These are phyloP conservation scores for Turnera subulata DNA, from an alignment of 345 rosid genomes.

Conservation along the genomic window DNA sequence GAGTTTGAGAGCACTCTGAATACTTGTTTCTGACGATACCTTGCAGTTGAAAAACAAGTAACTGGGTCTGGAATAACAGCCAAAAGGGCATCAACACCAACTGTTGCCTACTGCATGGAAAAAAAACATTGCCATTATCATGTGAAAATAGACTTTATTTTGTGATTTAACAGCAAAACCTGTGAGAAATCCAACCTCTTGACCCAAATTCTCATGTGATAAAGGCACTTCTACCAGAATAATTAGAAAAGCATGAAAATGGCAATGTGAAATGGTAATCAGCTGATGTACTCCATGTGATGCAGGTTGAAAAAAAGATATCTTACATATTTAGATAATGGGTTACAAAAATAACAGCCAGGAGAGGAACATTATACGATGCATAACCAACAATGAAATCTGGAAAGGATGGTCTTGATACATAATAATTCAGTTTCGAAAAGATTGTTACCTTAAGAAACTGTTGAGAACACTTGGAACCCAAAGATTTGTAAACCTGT, in stretches of 20 bases:
- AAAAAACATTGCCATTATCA: constrained; percentile 12
- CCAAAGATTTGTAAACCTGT: constrained; percentile 80
- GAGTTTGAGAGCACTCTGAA: constrained; percentile 64
- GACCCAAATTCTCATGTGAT: no score
- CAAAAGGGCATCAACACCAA: constrained; percentile 62
- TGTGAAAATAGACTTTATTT: constrained; percentile 3
- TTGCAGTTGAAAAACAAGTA: constrained; percentile 85
- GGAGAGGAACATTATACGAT: no score
- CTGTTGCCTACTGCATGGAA: constrained; percentile 59
- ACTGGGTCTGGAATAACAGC: constrained; percentile 88
- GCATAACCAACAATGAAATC: no score
- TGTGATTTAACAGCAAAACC: not conserved
- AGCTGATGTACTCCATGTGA: no score
- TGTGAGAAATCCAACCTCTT: no score
- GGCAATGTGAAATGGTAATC: no score
- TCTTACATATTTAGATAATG: no score
- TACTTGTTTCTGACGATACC: constrained; percentile 80
- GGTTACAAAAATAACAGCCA: no score
- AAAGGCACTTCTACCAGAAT: no score
- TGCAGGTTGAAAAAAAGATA: no score
- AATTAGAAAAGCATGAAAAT: no score
- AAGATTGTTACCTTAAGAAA: constrained; percentile 51
- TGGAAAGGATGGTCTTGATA: not conserved
- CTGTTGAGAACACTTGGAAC: constrained; percentile 65
- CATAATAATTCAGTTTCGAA: not conserved